Base-by-base conservation (phyloP, 371 early-diverging fungal genomes). In the Rhizomucor pusillus region DNA sequence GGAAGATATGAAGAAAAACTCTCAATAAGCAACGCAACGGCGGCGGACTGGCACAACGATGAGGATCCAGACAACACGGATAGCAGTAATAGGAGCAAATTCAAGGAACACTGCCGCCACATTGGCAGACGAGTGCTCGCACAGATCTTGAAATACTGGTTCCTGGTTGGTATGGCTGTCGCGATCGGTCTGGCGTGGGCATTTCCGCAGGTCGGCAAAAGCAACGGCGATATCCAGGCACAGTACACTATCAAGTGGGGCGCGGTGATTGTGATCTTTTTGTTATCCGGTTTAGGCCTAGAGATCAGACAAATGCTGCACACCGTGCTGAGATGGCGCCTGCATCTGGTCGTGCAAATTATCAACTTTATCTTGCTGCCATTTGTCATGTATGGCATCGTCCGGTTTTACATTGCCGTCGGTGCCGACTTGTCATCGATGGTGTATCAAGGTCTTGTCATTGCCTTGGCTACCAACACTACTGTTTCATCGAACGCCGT, bases 401-500 rank as follows among this genome's bases (percentile, higher is more conserved):
- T 80, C 2, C 54, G 64, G 1, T 69, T 86, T 50, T 65, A 88
- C 44, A 66, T 75, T 5, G n/a, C 53, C 0, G 73, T 74, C 1
- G 55, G 68, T 37, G 74, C 82, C 14, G 36, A 69, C 9, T 62
- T 90, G 45, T 77, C 84, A 43, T 54, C 56, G 16, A 71, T 75
- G 1, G 74, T 90, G 0, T 67, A 85, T 54, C 79, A 82, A 29
- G 90, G 88, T 14, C 73, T 86, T 66, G 72, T 87, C 19, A 82
- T 89, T 52, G 83, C 85, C 18, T 67, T 82, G 20, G 79, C 85
- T 0, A 87, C 85, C 2, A 89, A 88, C 6, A 89, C 90, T 0
- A 90, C 90, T 1, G 86, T 90, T 37, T 85, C 87, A 9, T 88
- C 90, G n/a, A 88, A 89, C 65, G 81, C 84, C 1, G 77, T 88